Evolutionary conservation across 305 asterid genomes (phyloP), one percentile per base, ranked within the genome.

Genomic region (Nicotiana rustica): DNA sequence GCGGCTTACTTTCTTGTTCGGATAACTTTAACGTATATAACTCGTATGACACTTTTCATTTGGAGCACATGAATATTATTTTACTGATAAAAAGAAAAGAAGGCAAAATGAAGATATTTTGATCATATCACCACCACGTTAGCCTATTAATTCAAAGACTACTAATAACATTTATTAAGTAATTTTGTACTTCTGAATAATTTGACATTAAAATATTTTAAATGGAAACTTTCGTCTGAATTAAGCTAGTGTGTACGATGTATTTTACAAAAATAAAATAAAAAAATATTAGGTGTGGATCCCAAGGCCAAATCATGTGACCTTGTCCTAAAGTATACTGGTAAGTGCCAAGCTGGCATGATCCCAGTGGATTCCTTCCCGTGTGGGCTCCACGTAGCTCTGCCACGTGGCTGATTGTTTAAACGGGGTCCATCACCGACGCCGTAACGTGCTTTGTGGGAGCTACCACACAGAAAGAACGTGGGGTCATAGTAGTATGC

Each of bases 251-350:
- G 15, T 49, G 62, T 49, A 47, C 78, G 3, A 41, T 41, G 47
- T 70, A 6, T 41, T 70, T 6, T 70, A 10, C 25, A 4, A 41
- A 36, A 33, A 55, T 8, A 52, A 25, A 25, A 25, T 25, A 9
- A 3, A 33, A n/a, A 61, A 29, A 61, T 17, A 61, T 41, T n/a
- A 19, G 81, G 21, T 65, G 57, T 65, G 14, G 75, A 90, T 88
- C 89, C 90, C 86, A 12, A 86, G 52, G 84, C 81, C 59, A 56
- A 5, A 82, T 82, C 93, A 90, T 88, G 91, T 88, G 93, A 89
- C 84, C 3, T 9, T 86, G 90, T 87, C 90, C 79, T 77, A 65
- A 44, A 61, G 75, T 78, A 66, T 6, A 65, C 35, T 38, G 52
- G 35, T 47, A n/a, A 9, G 1, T 67, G 79, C 78, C 81, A 57